Evolutionary conservation across 805 yeast genomes (phyloP), one percentile per base, ranked within the genome.

Genomic region (Saccharomycopsis babjevae): DNA sequence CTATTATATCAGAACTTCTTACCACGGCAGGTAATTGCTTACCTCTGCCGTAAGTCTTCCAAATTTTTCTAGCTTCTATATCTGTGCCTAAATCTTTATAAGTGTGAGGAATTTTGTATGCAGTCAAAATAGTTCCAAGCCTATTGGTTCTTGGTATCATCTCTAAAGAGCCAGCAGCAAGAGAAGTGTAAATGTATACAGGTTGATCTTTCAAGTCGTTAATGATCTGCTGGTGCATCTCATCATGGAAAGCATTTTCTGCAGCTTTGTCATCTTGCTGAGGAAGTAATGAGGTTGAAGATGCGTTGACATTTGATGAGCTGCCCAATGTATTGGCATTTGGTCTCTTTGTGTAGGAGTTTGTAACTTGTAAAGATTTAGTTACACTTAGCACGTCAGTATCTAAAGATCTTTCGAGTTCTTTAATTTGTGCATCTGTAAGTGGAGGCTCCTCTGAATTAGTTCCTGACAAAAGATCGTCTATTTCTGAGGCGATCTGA

Each of bases 51-150:
- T 82, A 82, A 66, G 94, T 79, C 68, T 83, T 83, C 97, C 97
- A 91, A 32, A 89, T 80, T 67, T 83, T 81, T 71, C 90, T 84
- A 16, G 97, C 97, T 63, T 84, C 86, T 58, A 84, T 90, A 70
- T 91, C 96, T 0, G 96, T 89, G 5, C 96, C 96, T 58, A 90
- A 74, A 70, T 91, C 97, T 61, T 88, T 82, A 69, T 83, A 80
- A 36, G 82, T 79, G 70, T 83, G 88, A 62, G 81, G 77, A 58
- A 91, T 75, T 56, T 83, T 79, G 70, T 90, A 88, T 3, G 92
- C 96, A 46, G 83, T 79, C 58, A 91, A 77, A 59, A 91, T 88
- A 0, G 90, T 86, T 13, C 80, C 81, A 61, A 92, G 73, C 60
- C 96, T 76, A 68, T 87, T 88, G 16, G 97, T 90, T 67, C 92